Evolutionary conservation across 2,329 filamentous ascomycete genomes (phyloP).

Genomic region (Ilyonectria sp.): DNA sequence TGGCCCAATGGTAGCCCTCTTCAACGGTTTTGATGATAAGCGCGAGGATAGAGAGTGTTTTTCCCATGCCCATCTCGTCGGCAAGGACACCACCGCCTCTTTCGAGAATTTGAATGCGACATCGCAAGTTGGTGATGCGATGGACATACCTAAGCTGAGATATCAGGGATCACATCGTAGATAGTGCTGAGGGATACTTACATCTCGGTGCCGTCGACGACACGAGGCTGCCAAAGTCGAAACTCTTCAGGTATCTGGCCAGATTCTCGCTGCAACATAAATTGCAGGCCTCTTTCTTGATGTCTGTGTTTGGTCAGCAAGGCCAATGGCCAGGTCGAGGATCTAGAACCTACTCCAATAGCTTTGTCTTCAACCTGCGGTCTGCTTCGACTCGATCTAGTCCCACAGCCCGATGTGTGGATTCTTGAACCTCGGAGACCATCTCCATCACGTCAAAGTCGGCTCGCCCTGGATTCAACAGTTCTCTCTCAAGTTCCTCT

Average conservation of each 20-base stretch:
- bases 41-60: constrained; percentile 67
- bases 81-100: constrained; percentile 65
- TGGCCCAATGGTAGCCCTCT: constrained; percentile 54
- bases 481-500: constrained; percentile 13
- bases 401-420: constrained; percentile 36
- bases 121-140: constrained; percentile 57
- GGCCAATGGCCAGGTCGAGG: too few relatives aligned
- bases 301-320: constrained; percentile 48
- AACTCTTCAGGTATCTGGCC: constrained; percentile 51
- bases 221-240: constrained; percentile 51
- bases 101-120: constrained; percentile 46
- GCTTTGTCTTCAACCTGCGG: constrained; percentile 37
- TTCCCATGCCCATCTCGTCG: constrained; percentile 75
- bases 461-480: background rate
- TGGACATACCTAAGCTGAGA: constrained; percentile 53
- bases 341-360: constrained; percentile 43
- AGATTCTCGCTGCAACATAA: constrained; percentile 57
- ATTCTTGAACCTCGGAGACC: constrained; percentile 38
- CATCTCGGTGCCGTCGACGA: constrained; percentile 47
- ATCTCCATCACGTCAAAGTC: constrained; percentile 2
- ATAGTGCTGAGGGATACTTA: constrained; percentile 6
- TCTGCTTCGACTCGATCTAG: constrained; percentile 40
- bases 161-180: background rate
- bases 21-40: constrained; percentile 61
- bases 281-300: constrained; percentile 55